Evolutionary conservation across 305 asterid species (phyloP), one percentile per base, ranked within the genome.

Genomic region (Rubia peregrina): DNA sequence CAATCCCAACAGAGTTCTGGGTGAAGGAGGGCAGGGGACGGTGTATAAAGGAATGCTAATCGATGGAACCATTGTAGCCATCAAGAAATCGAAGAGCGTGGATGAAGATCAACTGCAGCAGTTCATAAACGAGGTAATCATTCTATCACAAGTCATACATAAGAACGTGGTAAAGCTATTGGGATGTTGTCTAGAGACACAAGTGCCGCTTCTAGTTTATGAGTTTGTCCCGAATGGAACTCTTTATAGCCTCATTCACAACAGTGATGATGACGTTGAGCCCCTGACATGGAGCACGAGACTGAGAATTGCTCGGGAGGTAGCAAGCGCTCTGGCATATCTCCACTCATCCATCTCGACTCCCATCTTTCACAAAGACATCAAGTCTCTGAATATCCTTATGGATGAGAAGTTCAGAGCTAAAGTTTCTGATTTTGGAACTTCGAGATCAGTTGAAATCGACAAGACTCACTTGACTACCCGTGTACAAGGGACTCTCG

Each of bases 291-390:
- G 59, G 59, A 53, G 11, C 24, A 53, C 59, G n/a, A 53, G 59
- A 8, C 7, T 53, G 24, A 53, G 59, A 6, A 53, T 53, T 4
- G 59, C 10, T 5, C 59, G 9, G 19, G 59, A 53, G 59, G 59
- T 53, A 6, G 24, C 59, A 53, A 53, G 59, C 7, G 59, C 59
- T 53, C 24, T 53, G 1, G 59, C 59, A 53, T 53, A 53, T n/a
- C 59, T 53, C 8, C 59, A 53, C 24, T 53, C 24, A 1, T 53
- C 59, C 9, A 53, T 53, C 22, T 53, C 59, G 1, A n/a, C 10
- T 53, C 59, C 59, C 59, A n/a, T 53, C 59, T 53, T 53, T n/a
- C 59, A 53, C 59, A 53, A 53, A n/a, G 59, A 53, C 10, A 53
- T 53, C 9, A 53, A 53, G 59, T 17, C 59, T 53, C 0, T 53